phyloP scores from a whole-genome alignment of 208 protist species.

The Leishmania martiniquensis region DNA sequence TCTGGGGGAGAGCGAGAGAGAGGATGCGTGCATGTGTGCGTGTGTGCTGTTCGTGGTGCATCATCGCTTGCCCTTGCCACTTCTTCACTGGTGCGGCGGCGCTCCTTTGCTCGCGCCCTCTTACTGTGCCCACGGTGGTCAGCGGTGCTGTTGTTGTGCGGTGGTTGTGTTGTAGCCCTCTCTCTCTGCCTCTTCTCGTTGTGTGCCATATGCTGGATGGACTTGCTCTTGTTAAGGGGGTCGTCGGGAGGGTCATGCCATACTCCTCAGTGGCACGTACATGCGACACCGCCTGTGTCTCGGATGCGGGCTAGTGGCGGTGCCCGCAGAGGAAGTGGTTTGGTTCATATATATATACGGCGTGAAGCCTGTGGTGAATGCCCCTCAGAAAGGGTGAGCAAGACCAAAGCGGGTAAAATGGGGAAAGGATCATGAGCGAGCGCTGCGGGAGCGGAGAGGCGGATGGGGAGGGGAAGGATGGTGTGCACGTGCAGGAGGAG shows the following conservation, averaged over 20 bases:
- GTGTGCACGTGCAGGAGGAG: background rate
- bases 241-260: background rate
- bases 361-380: background rate
- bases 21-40: background rate
- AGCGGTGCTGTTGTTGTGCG: background rate
- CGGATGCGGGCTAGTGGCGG: background rate
- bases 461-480: background rate
- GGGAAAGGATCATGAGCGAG: background rate
- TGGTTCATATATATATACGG: background rate
- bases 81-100: background rate
- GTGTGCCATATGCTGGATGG: background rate
- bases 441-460: background rate
- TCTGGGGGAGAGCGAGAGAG: background rate
- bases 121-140: background rate
- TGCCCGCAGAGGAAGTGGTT: background rate
- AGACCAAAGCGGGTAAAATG: background rate
- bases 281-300: background rate
- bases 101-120: background rate
- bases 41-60: background rate
- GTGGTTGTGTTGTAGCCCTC: background rate
- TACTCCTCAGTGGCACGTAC: background rate
- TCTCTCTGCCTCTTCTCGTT: background rate
- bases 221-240: no score
- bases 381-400: background rate
- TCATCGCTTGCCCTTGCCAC: background rate